Base-by-base conservation (phyloP, 192 early-diverging fungal species). In the Mortierella antarctica region DNA sequence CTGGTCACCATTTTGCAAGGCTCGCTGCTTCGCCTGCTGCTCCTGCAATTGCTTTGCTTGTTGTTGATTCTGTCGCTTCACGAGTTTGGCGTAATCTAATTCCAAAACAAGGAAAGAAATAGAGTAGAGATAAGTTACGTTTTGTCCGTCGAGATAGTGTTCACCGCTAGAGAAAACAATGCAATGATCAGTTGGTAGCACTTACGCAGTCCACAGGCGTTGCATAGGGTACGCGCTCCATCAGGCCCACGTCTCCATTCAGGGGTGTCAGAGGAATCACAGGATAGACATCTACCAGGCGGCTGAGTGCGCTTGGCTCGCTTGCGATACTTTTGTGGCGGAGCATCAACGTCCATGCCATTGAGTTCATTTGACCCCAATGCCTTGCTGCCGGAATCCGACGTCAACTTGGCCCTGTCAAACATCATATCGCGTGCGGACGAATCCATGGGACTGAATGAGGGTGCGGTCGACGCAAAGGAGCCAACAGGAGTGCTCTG, bases 181-280 rank as follows among this genome's bases (percentile, higher is more conserved):
- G 51, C 40, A 17, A 65, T 44, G 3, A 6, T 51, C 7, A 1
- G 51, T 13, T 5, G 17, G 40, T 21, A 5, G 10, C 53, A 91
- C 91, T 89, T 88, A 93, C 92, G 93, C 23, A 94, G 87, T 31
- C 96, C 96, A 81, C 97, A 96, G 0, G 96, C 97, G 81, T 98
- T 98, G 84, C 97, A 98, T 18, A 98, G 86, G 7, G 96, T 97
- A 18, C 97, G 84, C 10, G 94, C 92, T 15, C 96, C 96, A 58
- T 94, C 92, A 13, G 96, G 96, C 7, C 97, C 96, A 11, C 97
- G 91, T 40, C 97, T 82, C 97, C 97, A 98, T 80, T 97, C 95
- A 15, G 96, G 96, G 0, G 96, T 97, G 69, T 95, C 94, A 4
- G 91, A 93, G 55, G 91, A 91, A 60, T 93, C 89, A 69, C 97